A percentile compares a stretch with the other conserved stretches of the same genome.
Evolutionary conservation across 352 stramenopile genomes (phyloP).

Genomic region (Phytopythium delawarense): DNA sequence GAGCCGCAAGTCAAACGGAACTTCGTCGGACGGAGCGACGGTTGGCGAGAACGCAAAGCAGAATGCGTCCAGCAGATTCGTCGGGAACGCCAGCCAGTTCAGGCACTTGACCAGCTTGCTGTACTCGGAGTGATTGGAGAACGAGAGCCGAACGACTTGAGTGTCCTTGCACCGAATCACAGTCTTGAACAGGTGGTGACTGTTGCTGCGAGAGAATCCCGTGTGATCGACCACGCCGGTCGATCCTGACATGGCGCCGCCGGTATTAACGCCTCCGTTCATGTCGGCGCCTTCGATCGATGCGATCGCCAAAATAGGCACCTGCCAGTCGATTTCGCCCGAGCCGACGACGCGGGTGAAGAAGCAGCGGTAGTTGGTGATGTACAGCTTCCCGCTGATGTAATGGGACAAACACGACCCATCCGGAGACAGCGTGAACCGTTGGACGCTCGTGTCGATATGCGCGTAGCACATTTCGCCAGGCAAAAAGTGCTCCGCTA

Average conservation of each 20-base stretch:
- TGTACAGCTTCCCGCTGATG: slow-evolving; percentile 70
- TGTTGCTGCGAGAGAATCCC: not conserved
- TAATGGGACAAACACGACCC: slow-evolving; percentile 68
- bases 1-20: slow-evolving; percentile 69
- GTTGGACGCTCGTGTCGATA: slow-evolving; percentile 66
- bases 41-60: slow-evolving; percentile 75
- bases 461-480: slow-evolving; percentile 80
- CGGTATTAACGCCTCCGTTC: not conserved
- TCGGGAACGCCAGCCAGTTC: slow-evolving; percentile 65
- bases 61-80: slow-evolving; percentile 72
- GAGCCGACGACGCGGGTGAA: slow-evolving; percentile 53
- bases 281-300: slow-evolving; percentile 40
- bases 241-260: not conserved
- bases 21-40: slow-evolving; percentile 70
- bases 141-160: slow-evolving; percentile 61
- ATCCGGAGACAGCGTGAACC: slow-evolving; percentile 54
- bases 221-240: not conserved
- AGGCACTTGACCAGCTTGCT: slow-evolving; percentile 75
- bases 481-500: slow-evolving; percentile 38
- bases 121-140: slow-evolving; percentile 72
- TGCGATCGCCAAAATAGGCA: slow-evolving; percentile 71
- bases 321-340: slow-evolving; percentile 66
- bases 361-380: slow-evolving; percentile 83
- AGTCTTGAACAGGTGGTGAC: slow-evolving; percentile 37
- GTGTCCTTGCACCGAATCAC: slow-evolving; percentile 80